Base-by-base conservation (phyloP, 495 filamentous ascomycete genomes). In the Aspergillus ostianus region DNA sequence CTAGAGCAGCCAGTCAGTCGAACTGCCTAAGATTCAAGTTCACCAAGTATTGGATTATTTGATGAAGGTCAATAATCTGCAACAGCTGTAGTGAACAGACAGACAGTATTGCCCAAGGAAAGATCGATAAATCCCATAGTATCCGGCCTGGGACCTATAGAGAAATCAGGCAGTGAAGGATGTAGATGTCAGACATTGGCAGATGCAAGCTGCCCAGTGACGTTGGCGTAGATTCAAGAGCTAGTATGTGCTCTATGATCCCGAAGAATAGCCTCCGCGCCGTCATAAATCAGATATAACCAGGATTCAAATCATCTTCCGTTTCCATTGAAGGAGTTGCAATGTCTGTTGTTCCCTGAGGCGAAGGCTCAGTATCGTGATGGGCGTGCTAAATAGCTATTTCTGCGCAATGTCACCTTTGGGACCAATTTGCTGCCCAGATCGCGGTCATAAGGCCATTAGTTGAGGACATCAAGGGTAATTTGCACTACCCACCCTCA, bases 221-320 rank as follows among this genome's bases (percentile, higher is more conserved):
- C 9, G 10, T 7, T 12, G 23, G 3, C 10, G 50, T 15, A 52
- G 21, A 30, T 30, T 52, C 13, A 4, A 52, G 23, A 27, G 50
- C 50, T 27, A 52, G 30, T n/a, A 23, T 23, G n/a, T 52, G 50
- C 23, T 52, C 50, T 20, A 51, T 52, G 26, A n/a, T 23, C 50
- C 4, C 50, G 20, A 30, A 52, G 50, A 18, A 52, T 52, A 17
- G 23, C 50, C 10, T n/a, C 50, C 30, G 13, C 23, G n/a, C n/a
- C n/a, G n/a, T n/a, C n/a, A n/a, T n/a, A n/a, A 10, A 30, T 17
- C 23, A 52, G 3, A 23, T 52, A 52, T 52, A 23, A 19, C 30
- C 50, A n/a, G 50, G 50, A 30, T 29, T 52, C 23, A 52, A 15
- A 2, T 23, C 20, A 30, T 52, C 50, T n/a, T 52, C 50, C 30